phyloP scores from a whole-genome alignment of 108 stramenopile species.

The Cyclostephanos invisitatus region DNA sequence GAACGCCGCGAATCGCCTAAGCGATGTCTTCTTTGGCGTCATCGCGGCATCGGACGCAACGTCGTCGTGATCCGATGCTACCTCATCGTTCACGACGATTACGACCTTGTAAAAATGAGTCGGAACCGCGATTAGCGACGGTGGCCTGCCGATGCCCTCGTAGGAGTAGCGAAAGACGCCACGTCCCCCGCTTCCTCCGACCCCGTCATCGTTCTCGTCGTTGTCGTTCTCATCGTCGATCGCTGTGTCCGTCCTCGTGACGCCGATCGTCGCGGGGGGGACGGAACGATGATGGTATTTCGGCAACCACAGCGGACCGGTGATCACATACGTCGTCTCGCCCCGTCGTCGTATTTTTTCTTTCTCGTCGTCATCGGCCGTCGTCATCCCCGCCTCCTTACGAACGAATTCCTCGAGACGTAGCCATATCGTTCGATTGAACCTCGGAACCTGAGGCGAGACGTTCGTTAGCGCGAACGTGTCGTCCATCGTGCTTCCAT shows the following conservation, averaged over 20 bases:
- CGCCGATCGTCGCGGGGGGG: background rate
- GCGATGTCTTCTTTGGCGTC: background rate
- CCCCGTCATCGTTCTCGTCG: slow-evolving; percentile 1
- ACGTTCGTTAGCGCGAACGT: too few species aligned
- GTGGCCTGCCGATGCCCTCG: slow-evolving; percentile 66
- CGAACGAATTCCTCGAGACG: too few species aligned
- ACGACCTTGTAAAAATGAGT: slow-evolving; percentile 89
- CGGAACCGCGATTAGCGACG: slow-evolving; percentile 73
- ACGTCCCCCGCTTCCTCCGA: background rate
- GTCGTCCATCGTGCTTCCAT: too few species aligned
- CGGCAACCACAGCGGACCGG: slow-evolving; percentile 85
- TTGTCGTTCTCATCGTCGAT: too few species aligned
- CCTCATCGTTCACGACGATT: slow-evolving; percentile 34
- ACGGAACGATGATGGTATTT: background rate
- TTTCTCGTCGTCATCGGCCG: slow-evolving; percentile 70
- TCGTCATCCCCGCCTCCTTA: too few species aligned
- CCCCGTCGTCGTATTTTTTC: too few species aligned
- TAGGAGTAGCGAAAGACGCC: slow-evolving; percentile 58
- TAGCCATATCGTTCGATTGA: too few species aligned
- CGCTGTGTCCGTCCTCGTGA: too few species aligned
- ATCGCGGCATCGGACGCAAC: too few species aligned
- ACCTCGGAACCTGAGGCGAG: too few species aligned
- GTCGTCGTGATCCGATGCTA: background rate
- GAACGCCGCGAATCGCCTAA: slow-evolving; percentile 72
- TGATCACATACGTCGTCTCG: slow-evolving; percentile 57